Evolutionary conservation across 129 eudicot species (phyloP).

Genomic region (Escallonia herrerae): DNA sequence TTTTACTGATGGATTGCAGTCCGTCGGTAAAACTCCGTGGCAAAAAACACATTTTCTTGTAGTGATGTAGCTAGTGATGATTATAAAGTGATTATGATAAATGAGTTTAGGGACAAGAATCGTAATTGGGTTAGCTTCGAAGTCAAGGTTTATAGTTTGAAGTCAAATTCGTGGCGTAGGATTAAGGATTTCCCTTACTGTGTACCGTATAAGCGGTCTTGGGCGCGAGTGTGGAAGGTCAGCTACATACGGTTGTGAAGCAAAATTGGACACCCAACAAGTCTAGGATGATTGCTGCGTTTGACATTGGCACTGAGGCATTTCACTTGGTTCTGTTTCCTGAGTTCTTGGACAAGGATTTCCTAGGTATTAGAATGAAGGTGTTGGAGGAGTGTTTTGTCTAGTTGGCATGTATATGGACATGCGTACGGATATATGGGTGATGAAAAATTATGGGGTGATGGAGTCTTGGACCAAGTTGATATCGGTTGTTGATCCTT

Average conservation of each 20-base stretch:
- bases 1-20: too few species aligned
- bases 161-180: too few species aligned
- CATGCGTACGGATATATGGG: too few species aligned
- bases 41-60: not conserved
- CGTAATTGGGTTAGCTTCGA: not conserved
- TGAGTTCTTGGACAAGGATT: not conserved
- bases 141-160: not conserved
- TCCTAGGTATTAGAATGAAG: not conserved
- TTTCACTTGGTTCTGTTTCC: not conserved
- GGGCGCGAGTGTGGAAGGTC: not conserved
- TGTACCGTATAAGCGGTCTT: not conserved
- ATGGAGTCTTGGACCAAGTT: too few species aligned
- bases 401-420: too few species aligned
- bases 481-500: too few species aligned
- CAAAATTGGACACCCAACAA: not conserved
- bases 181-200: not conserved
- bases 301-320: not conserved
- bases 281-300: not conserved
- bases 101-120: not conserved
- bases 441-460: too few species aligned
- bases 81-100: slow-evolving; percentile 3
- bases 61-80: not conserved
- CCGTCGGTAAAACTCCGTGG: too few species aligned
- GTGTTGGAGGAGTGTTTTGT: too few species aligned
- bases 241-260: not conserved